A percentile compares a stretch with the other conserved stretches of the same genome.
Conservation (phyloP, 2,329 filamentous ascomycete genomes). For the Monosporascus cannonballus region DNA sequence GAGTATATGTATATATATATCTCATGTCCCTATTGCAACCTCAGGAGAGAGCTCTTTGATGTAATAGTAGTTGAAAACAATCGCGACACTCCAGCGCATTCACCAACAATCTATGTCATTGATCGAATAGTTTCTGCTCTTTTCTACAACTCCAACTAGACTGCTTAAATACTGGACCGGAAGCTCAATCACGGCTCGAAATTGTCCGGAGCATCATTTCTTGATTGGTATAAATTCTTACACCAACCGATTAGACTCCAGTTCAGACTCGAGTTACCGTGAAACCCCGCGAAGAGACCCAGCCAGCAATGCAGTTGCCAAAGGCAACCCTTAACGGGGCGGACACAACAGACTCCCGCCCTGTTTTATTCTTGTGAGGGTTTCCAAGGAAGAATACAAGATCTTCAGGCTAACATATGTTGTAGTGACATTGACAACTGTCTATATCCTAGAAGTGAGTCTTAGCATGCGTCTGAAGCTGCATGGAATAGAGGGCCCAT, state of each 20-base stretch:
- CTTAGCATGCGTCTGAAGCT: neutral
- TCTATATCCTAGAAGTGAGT: slow-evolving; percentile 78
- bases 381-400: neutral
- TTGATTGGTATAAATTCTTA: neutral
- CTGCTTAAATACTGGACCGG: neutral
- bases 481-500: no score
- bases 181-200: neutral
- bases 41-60: no score
- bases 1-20: neutral
- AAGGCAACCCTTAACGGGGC: slow-evolving; percentile 14
- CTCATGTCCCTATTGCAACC: neutral
- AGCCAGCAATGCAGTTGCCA: slow-evolving; percentile 21
- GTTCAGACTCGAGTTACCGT: no score
- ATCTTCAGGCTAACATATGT: slow-evolving; percentile 30
- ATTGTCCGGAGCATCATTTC: neutral
- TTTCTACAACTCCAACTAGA: neutral
- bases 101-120: neutral
- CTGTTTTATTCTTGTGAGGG: slow-evolving; percentile 41
- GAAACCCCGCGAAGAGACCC: neutral
- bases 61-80: no score
- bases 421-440: slow-evolving; percentile 98
- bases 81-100: neutral
- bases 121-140: neutral
- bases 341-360: slow-evolving; percentile 12
- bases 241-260: neutral